Evolutionary conservation across 805 yeast genomes (phyloP), one percentile per base, ranked within the genome.

Genomic region (Metschnikowia cubensis): DNA sequence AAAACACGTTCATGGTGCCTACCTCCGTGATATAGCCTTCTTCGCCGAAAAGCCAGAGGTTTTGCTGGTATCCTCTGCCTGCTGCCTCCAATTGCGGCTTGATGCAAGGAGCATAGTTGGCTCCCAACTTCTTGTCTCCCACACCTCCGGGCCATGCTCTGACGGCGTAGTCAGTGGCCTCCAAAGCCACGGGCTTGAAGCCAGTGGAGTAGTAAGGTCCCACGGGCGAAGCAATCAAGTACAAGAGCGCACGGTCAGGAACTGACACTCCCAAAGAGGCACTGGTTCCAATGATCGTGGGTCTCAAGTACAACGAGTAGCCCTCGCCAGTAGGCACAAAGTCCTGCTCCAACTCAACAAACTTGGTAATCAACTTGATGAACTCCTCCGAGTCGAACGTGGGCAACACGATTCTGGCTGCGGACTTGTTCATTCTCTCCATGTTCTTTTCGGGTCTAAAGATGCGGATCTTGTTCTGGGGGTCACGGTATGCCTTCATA

Each of bases 111-210:
- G 97, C 99, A 66, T 92, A 92, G 77, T 92, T 92, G 54, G 96
- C 97, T 70, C 99, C 99, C 63, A 92, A 82, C 73, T 92, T 92
- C 71, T 82, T 85, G 81, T 92, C 87, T 72, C 99, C 99, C 61
- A 84, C 90, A 70, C 98, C 99, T 64, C 96, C 96, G 66, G 98
- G 98, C 98, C 98, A 92, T 31, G 99, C 98, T 76, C 99, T 87
- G 33, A 91, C 91, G 45, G 96, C 96, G 61, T 88, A 84, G 66
- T 89, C 96, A 34, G 97, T 91, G 58, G 98, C 97, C 74, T 92
- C 97, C 57, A 94, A 79, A 54, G 82, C 78, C 48, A 94, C 96
- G 38, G 98, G 97, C 73, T 91, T 90, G 83, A 92, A 92, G 17
- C 98, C 97, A 17, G 96, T 87, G 63, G 59, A 52, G 47, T 57